Percentiles rank a stretch among this genome's conserved stretches.
Conservation (phyloP, 192 early-diverging fungal genomes). For the Backusella morwellensis region DNA sequence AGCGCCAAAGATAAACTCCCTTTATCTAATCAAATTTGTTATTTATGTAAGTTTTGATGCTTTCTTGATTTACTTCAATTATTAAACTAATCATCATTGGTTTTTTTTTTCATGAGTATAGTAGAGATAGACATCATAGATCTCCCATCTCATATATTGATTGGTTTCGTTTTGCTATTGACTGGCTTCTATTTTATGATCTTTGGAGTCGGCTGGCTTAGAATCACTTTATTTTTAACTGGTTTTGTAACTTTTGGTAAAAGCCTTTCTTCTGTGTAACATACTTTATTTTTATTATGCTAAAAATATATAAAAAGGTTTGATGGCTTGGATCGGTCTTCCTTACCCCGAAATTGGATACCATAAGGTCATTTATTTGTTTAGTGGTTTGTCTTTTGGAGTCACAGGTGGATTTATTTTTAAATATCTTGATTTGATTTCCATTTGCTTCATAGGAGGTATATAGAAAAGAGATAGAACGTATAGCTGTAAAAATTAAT, state of each 20-base stretch:
- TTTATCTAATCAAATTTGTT: neutral
- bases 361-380: neutral
- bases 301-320: neutral
- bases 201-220: neutral
- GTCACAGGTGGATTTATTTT: neutral
- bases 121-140: neutral
- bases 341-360: neutral
- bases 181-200: neutral
- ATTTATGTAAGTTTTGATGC: neutral
- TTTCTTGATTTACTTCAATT: neutral
- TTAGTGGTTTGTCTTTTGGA: neutral
- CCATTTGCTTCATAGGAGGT: neutral
- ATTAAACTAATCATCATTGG: neutral
- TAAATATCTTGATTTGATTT: neutral
- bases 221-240: neutral
- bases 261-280: neutral
- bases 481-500: neutral
- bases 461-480: neutral
- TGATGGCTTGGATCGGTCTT: neutral
- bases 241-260: neutral
- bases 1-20: neutral
- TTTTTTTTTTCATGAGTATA: neutral
- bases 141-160: neutral
- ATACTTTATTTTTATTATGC: neutral
- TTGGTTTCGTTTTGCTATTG: neutral